Evolutionary conservation across 345 rosid genomes (phyloP).

Genomic region (Camelina neglecta): DNA sequence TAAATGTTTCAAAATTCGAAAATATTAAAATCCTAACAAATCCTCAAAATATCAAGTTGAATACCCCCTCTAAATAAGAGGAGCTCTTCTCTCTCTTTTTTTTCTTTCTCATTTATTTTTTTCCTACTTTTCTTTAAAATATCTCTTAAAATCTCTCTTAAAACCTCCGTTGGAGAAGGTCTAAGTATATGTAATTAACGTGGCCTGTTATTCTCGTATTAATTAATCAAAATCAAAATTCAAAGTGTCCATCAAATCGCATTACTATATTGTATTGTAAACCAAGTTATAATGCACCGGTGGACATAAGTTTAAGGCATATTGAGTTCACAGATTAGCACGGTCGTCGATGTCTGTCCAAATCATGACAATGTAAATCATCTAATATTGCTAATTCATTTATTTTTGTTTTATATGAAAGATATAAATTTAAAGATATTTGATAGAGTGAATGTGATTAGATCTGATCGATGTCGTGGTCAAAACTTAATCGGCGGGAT

Average conservation of each 20-base stretch:
- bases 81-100: too few species aligned
- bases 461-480: slow-evolving; percentile 42
- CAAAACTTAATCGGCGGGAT: slow-evolving; percentile 40
- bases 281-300: slow-evolving; percentile 28
- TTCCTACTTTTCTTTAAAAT: too few species aligned
- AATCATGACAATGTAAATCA: slow-evolving; percentile 32
- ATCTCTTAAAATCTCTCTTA: too few species aligned
- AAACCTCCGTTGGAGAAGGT: too few species aligned
- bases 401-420: slow-evolving; percentile 26
- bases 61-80: too few species aligned
- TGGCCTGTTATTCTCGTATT: slow-evolving; percentile 4
- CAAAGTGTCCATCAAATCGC: slow-evolving; percentile 13
- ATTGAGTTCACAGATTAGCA: slow-evolving; percentile 31
- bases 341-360: slow-evolving; percentile 38
- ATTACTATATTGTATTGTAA: slow-evolving; percentile 17
- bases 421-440: slow-evolving; percentile 6
- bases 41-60: too few species aligned
- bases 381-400: slow-evolving; percentile 20
- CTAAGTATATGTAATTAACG: neutral
- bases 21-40: too few species aligned
- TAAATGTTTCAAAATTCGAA: too few species aligned
- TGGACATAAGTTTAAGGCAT: slow-evolving; percentile 28
- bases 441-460: slow-evolving; percentile 30
- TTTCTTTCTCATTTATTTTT: too few species aligned
- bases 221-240: neutral